A percentile compares a stretch with the other conserved stretches of the same genome.
These are phyloP conservation scores for Pinus tabuliformis DNA, from an alignment of 75 land plant genomes.

Conservation along the genomic window DNA sequence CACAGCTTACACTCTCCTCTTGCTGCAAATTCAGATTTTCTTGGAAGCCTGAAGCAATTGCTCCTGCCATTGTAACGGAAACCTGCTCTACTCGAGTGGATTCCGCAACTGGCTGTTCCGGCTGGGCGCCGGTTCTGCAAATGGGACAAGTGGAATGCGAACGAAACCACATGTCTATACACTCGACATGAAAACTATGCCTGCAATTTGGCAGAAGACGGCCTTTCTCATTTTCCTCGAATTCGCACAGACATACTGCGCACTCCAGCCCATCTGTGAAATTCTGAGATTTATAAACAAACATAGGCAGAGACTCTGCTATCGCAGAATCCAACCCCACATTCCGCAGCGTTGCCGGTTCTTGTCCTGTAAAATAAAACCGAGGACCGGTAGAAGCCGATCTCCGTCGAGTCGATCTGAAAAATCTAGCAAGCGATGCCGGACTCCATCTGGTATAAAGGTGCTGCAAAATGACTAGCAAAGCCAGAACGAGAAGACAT, in stretches of 20 bases:
- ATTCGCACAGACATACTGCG: slow-evolving; percentile 59
- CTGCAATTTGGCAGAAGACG: slow-evolving; percentile 44
- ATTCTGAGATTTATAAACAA: slow-evolving; percentile 14
- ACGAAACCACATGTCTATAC: slow-evolving; percentile 65
- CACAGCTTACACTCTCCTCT: background rate
- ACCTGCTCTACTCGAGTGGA: too few species aligned
- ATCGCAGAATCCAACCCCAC: slow-evolving; percentile 40
- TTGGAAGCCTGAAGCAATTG: too few species aligned
- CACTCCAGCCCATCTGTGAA: slow-evolving; percentile 25
- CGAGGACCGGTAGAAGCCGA: background rate
- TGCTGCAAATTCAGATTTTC: background rate
- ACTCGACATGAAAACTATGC: slow-evolving; percentile 56
- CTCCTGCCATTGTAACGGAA: too few species aligned
- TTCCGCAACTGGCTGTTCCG: background rate
- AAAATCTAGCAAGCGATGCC: background rate
- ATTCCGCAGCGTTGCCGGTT: background rate
- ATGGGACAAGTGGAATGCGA: slow-evolving; percentile 70
- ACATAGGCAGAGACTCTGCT: slow-evolving; percentile 43
- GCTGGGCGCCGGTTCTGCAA: slow-evolving; percentile 24
- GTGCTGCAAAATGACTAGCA: background rate
- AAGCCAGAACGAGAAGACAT: background rate
- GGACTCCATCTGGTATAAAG: background rate
- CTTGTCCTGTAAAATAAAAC: background rate
- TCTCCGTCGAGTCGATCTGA: background rate
- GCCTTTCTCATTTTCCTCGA: slow-evolving; percentile 46